Percentiles rank a stretch among this genome's conserved stretches.
Conservation (phyloP, 805 yeast genomes). For the Allodekkera sacchari region DNA sequence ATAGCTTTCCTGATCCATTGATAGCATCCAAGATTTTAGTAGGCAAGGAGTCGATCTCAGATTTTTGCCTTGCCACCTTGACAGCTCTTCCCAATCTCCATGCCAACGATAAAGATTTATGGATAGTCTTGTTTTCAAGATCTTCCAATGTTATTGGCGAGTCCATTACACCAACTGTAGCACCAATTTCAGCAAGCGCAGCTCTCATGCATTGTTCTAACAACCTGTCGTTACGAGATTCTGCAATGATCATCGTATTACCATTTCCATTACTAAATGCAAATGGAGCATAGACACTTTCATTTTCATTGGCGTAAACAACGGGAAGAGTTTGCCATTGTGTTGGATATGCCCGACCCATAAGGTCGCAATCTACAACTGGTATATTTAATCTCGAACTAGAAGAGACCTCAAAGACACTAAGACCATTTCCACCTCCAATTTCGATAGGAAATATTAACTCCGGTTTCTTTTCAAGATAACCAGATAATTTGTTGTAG, state of each 20-base stretch:
- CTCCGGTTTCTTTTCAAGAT: slow-evolving; percentile 22
- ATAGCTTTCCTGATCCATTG: slow-evolving; percentile 24
- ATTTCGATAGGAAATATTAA: slow-evolving; percentile 32
- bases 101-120: slow-evolving; percentile 29
- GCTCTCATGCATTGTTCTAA: slow-evolving; percentile 34
- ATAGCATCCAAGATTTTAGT: slow-evolving; percentile 29
- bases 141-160: slow-evolving; percentile 16
- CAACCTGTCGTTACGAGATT: slow-evolving; percentile 23
- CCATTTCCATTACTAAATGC: slow-evolving; percentile 33
- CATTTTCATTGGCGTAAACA: slow-evolving; percentile 17
- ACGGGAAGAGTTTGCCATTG: slow-evolving; percentile 32
- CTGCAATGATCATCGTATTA: slow-evolving; percentile 26
- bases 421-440: slow-evolving; percentile 37
- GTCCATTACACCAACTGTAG: slow-evolving; percentile 29
- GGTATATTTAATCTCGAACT: slow-evolving; percentile 15
- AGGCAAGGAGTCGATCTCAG: slow-evolving; percentile 29
- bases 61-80: slow-evolving; percentile 26
- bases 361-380: slow-evolving; percentile 34
- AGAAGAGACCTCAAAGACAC: slow-evolving; percentile 18
- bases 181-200: slow-evolving; percentile 34
- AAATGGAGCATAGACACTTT: slow-evolving; percentile 14
- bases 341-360: slow-evolving; percentile 44
- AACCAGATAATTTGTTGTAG: slow-evolving; percentile 21
- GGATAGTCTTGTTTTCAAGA: slow-evolving; percentile 13
- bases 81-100: slow-evolving; percentile 44